Percentiles rank a stretch among this genome's conserved stretches.
Conservation (phyloP, 306 rosid genomes). For the Cicer chorassanicum region DNA sequence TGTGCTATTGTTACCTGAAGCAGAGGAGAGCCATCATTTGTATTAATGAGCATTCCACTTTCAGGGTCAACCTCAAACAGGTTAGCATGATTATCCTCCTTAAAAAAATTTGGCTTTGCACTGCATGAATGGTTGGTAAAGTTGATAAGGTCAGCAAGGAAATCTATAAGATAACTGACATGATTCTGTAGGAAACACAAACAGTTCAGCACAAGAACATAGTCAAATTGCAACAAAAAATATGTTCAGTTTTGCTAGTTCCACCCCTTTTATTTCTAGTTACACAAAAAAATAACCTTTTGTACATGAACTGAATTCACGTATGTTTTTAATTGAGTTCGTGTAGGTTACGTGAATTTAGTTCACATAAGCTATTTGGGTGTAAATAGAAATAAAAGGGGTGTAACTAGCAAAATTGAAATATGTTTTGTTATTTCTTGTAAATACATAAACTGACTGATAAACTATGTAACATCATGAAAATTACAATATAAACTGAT, state of each 20-base stretch:
- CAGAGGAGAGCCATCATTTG: constrained; percentile 95
- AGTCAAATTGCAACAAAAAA: constrained; percentile 7
- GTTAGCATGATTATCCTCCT: constrained; percentile 80
- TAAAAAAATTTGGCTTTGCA: constrained; percentile 95
- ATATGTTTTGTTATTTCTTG: constrained; percentile 9
- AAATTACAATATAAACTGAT: too few species aligned
- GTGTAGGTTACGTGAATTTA: too few species aligned
- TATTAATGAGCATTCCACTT: constrained; percentile 88
- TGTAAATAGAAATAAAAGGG: too few species aligned
- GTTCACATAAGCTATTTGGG: too few species aligned
- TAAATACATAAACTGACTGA: not conserved
- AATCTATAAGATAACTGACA: not conserved
- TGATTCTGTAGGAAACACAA: not conserved
- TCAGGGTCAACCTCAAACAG: constrained; percentile 89
- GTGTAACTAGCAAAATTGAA: too few species aligned
- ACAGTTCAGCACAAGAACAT: constrained; percentile 2
- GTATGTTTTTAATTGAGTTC: too few species aligned
- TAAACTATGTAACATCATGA: not conserved
- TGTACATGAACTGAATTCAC: too few species aligned
- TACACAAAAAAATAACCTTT: too few species aligned
- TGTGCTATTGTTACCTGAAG: constrained; percentile 63
- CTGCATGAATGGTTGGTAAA: constrained; percentile 49
- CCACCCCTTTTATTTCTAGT: too few species aligned
- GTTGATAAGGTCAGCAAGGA: constrained; percentile 44
- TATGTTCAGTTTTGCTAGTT: too few species aligned